Evolutionary conservation across 306 rosid species (phyloP).

Genomic region (Ochetophila trinervis): DNA sequence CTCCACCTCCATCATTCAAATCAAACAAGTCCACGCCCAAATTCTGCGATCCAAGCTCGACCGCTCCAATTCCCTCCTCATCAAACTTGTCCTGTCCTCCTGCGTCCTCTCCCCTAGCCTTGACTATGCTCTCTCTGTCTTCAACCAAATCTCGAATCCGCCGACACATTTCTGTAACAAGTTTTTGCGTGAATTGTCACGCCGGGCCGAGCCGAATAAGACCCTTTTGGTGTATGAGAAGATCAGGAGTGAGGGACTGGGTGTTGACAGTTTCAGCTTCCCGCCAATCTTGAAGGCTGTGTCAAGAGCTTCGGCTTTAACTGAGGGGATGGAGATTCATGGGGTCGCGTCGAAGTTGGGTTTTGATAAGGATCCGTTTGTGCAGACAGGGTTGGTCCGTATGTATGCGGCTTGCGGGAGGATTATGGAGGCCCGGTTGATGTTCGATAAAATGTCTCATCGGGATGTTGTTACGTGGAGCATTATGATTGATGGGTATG

Average conservation of each 20-base stretch:
- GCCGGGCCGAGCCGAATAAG: slow-evolving; percentile 40
- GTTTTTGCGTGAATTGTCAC: slow-evolving; percentile 60
- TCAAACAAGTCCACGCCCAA: slow-evolving; percentile 70
- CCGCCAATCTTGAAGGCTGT: slow-evolving; percentile 72
- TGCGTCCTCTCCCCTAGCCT: slow-evolving; percentile 38
- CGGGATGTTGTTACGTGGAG: slow-evolving; percentile 77
- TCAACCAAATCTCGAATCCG: slow-evolving; percentile 48
- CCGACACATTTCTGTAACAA: slow-evolving; percentile 53
- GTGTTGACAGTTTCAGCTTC: slow-evolving; percentile 59
- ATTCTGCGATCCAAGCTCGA: slow-evolving; percentile 48
- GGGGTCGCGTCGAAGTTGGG: slow-evolving; percentile 63
- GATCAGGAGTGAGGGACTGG: slow-evolving; percentile 43
- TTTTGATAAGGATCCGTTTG: slow-evolving; percentile 62
- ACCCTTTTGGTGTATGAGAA: slow-evolving; percentile 52
- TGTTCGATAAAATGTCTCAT: slow-evolving; percentile 79
- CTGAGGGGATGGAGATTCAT: slow-evolving; percentile 69
- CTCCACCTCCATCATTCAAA: slow-evolving; percentile 39
- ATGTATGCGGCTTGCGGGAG: slow-evolving; percentile 64
- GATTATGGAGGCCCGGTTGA: slow-evolving; percentile 57
- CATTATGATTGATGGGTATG: slow-evolving; percentile 78
- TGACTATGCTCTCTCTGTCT: slow-evolving; percentile 64
- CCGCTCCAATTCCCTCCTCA: slow-evolving; percentile 37
- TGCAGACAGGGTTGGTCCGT: slow-evolving; percentile 60
- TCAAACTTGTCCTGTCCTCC: slow-evolving; percentile 44
- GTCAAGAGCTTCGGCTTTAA: slow-evolving; percentile 40